These are phyloP conservation scores for Lathyrus oleraceus DNA, from an alignment of 306 rosid species.

Conservation along the genomic window DNA sequence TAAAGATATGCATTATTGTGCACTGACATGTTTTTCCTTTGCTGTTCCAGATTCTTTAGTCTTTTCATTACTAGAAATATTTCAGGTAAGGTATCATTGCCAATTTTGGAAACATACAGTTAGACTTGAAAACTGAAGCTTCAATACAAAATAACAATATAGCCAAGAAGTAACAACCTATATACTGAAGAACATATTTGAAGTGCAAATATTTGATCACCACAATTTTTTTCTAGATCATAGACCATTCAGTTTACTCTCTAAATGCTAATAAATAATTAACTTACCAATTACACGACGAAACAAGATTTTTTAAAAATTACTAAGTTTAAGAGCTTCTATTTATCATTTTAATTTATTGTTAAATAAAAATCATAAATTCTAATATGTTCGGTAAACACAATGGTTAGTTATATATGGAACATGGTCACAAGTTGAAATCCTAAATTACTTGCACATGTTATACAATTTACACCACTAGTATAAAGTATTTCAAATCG, in stretches of 20 bases:
- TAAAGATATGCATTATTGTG: conserved; percentile 46
- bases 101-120: conserved; percentile 29
- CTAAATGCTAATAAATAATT: conserved; percentile 13
- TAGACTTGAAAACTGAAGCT: conserved; percentile 24
- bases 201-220: conserved; percentile 11
- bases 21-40: conserved; percentile 46
- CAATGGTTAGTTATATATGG: conserved; percentile 19
- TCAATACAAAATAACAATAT: not conserved
- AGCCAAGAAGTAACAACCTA: conserved; percentile 21
- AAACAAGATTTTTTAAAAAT: conserved; percentile 16
- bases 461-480: conserved; percentile 80
- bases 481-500: conserved; percentile 75
- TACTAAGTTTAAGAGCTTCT: conserved; percentile 21
- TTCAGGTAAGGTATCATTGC: conserved; percentile 42
- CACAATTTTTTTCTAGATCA: not conserved
- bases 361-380: not conserved
- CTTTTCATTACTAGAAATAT: conserved; percentile 62
- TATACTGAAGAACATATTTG: conserved; percentile 1
- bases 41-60: conserved; percentile 53
- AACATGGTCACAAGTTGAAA: conserved; percentile 47
- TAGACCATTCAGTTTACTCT: conserved; percentile 32
- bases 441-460: conserved; percentile 59
- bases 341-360: not conserved
- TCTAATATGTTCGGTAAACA: not conserved
- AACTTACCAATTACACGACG: conserved; percentile 15